A percentile compares a stretch with the other conserved stretches of the same genome.
phyloP scores from a whole-genome alignment of 768 basidiomycete genomes.

The Mycena kentingensis region DNA sequence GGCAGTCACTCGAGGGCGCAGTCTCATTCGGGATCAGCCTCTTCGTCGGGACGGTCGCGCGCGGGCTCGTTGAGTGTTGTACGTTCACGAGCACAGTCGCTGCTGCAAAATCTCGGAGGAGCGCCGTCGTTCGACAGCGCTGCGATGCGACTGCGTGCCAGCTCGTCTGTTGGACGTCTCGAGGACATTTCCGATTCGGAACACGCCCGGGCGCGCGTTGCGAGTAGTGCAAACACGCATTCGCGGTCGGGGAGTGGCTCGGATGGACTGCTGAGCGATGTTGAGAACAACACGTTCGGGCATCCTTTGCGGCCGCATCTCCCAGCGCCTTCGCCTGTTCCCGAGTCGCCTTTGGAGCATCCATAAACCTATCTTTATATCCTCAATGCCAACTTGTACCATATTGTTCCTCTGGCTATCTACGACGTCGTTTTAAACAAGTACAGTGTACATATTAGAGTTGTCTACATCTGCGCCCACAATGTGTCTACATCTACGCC shows the following conservation, averaged over 20 bases:
- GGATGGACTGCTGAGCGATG: slow-evolving; percentile 47
- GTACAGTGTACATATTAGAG: too few species aligned
- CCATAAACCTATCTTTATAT: too few species aligned
- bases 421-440: too few species aligned
- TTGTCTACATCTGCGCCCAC: too few species aligned
- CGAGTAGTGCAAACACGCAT: slow-evolving; percentile 35
- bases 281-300: slow-evolving; percentile 79
- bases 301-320: slow-evolving; percentile 48
- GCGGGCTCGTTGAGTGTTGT: slow-evolving; percentile 46
- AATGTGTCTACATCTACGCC: too few species aligned
- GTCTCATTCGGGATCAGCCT: slow-evolving; percentile 39
- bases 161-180: slow-evolving; percentile 71
- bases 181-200: slow-evolving; percentile 48
- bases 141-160: slow-evolving; percentile 53
- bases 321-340: slow-evolving; percentile 21
- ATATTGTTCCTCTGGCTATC: too few species aligned
- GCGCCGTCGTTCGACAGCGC: slow-evolving; percentile 62
- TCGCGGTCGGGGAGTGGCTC: slow-evolving; percentile 54
- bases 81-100: slow-evolving; percentile 65
- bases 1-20: slow-evolving; percentile 31
- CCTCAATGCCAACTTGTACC: too few species aligned
- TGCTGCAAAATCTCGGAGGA: slow-evolving; percentile 60
- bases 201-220: slow-evolving; percentile 8
- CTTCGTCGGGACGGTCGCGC: slow-evolving; percentile 47
- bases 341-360: slow-evolving; percentile 20